phyloP scores from a whole-genome alignment of 805 yeast genomes.

The Komagataella mondaviorum region DNA sequence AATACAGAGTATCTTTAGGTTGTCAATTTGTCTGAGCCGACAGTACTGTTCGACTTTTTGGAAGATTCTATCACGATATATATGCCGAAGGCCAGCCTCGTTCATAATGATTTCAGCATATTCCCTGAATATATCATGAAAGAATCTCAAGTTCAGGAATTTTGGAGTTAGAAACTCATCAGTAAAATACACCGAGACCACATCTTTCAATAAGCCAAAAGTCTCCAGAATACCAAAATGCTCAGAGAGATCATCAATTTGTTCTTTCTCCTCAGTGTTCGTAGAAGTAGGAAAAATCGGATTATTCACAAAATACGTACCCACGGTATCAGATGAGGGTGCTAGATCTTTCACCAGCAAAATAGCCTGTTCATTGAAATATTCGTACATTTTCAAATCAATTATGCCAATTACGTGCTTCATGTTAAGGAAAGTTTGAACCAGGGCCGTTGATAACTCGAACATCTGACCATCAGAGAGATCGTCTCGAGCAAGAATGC shows the following conservation, averaged over 20 bases:
- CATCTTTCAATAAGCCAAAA: background rate
- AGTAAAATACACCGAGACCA: background rate
- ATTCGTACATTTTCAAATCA: background rate
- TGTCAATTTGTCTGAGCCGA: background rate
- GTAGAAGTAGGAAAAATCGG: background rate
- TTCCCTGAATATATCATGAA: background rate
- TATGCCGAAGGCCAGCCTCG: background rate
- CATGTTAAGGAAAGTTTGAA: background rate
- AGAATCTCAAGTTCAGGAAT: background rate
- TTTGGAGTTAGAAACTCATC: background rate
- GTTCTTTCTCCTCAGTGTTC: background rate
- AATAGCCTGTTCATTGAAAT: background rate
- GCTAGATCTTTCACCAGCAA: background rate
- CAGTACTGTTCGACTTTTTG: slow-evolving; percentile 1
- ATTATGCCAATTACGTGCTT: background rate
- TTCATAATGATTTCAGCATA: background rate
- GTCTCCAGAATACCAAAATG: background rate
- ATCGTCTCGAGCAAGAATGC: background rate
- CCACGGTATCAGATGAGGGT: background rate
- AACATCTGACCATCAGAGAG: background rate
- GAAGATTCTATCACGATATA: slow-evolving; percentile 1
- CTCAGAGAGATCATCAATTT: background rate
- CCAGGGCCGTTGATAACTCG: background rate
- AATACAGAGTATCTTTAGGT: background rate
- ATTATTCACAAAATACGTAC: background rate